These are phyloP conservation scores for Rhodotorula babjevae DNA, from an alignment of 768 basidiomycete species.

Conservation along the genomic window DNA sequence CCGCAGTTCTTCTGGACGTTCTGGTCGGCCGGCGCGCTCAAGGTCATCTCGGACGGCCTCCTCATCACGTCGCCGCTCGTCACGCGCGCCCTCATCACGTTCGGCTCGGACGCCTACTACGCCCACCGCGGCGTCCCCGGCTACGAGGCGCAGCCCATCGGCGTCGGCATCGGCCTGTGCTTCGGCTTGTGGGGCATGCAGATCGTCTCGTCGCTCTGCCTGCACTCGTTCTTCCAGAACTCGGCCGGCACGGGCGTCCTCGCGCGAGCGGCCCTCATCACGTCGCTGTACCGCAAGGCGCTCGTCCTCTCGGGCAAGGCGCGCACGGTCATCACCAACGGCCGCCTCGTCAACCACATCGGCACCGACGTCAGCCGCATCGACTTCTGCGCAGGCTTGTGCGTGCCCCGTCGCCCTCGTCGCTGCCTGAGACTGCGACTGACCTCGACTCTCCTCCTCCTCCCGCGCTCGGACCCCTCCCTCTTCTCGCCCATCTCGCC, in stretches of 20 bases:
- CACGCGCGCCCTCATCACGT: conserved; percentile 71
- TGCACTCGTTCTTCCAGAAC: conserved; percentile 75
- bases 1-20: conserved; percentile 72
- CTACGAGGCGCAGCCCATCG: conserved; percentile 48
- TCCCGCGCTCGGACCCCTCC: conserved; percentile 9
- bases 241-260: conserved; percentile 73
- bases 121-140: conserved; percentile 49
- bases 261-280: conserved; percentile 75
- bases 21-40: conserved; percentile 65
- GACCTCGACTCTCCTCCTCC: conserved; percentile 55
- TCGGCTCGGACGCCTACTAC: conserved; percentile 62
- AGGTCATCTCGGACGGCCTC: conserved; percentile 66
- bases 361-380: conserved; percentile 86
- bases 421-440: too few relatives aligned
- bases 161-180: conserved; percentile 62
- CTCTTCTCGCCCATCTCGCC: background rate
- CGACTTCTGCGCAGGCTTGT: conserved; percentile 73
- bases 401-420: background rate
- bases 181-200: conserved; percentile 68
- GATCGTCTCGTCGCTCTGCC: conserved; percentile 60
- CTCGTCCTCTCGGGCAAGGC: conserved; percentile 72
- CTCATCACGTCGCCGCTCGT: conserved; percentile 71
- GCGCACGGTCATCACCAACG: conserved; percentile 73
- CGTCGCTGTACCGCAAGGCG: conserved; percentile 74
- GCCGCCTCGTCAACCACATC: conserved; percentile 87